phyloP scores from a whole-genome alignment of 1,284 basidiomycete species.

The Fomitopsis palustris region DNA sequence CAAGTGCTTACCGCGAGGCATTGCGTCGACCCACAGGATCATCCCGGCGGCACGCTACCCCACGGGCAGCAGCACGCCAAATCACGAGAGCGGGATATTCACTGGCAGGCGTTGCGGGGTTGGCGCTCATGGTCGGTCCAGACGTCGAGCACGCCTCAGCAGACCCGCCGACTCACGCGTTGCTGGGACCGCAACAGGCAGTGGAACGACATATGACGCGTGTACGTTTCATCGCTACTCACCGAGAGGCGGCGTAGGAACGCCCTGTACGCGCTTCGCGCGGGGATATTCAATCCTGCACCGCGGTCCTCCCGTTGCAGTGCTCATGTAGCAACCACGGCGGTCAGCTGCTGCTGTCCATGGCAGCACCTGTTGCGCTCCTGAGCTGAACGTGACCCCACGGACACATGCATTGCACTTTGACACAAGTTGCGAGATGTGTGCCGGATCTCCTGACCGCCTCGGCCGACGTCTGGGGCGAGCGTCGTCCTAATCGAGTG shows the following conservation, averaged over 20 bases:
- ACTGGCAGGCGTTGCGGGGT: too few species aligned
- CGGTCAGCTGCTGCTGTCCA: background rate
- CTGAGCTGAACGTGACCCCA: background rate
- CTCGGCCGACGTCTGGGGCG: background rate
- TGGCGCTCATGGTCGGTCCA: too few species aligned
- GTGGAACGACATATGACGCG: too few species aligned
- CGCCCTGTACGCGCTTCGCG: background rate
- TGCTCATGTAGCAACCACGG: background rate
- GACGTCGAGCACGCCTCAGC: too few species aligned
- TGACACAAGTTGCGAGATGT: background rate
- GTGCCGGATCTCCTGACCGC: background rate
- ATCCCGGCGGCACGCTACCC: background rate
- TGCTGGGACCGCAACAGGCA: background rate
- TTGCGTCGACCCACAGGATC: background rate
- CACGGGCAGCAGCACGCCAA: background rate
- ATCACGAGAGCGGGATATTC: background rate
- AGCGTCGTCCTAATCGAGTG: background rate
- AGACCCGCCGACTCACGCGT: too few species aligned
- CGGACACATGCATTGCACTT: background rate
- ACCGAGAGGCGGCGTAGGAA: background rate
- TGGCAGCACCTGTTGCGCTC: background rate
- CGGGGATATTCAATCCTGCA: background rate
- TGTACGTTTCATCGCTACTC: background rate
- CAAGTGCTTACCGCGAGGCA: background rate
- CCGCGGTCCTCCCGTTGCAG: background rate